Evolutionary conservation across 306 rosid species (phyloP), one percentile per base, ranked within the genome.

Genomic region (Hippophae tibetana): DNA sequence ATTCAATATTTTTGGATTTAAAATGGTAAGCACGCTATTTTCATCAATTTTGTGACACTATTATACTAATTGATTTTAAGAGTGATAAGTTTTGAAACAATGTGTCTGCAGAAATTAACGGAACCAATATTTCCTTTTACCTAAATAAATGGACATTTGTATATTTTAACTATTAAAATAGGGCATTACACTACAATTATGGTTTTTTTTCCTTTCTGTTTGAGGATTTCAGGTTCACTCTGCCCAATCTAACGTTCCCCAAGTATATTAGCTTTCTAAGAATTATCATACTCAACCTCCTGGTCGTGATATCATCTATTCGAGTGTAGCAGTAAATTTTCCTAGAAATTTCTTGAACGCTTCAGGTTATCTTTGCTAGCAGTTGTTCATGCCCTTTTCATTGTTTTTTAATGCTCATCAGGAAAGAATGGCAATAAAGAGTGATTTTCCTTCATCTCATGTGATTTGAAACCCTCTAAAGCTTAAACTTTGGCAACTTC

Each of bases 401-500:
- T 42, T 25, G 42, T 3, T 46, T 23, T 47, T 43, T 9, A 14
- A 10, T 31, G 9, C 43, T 56, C 47, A 13, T 56, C 6, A 6
- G 56, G 7, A 40, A 48, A 27, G 38, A 13, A 41, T 41, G 58
- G 14, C 43, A 48, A 51, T 9, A 43, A 41, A 23, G 52, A n/a
- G 38, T 18, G 13, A 40, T 52, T 42, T 38, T 67, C 6, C 42
- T 56, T 23, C 14, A 1, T 5, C 12, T 50, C 13, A 7, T 54
- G 42, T 14, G 48, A 43, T 25, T 9, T 14, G 27, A 54, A 67
- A 31, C 38, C 42, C 40, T 11, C 48, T 53, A 5, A n/a, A 45
- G 47, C 45, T 55, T 58, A 49, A 8, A 5, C 47, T 27, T 12
- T 13, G 5, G 62, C 13, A 41, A 43, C 66, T 51, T 48, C 70